Evolutionary conservation across 2,329 filamentous ascomycete species (phyloP), one percentile per base, ranked within the genome.

Genomic region (Stylonectria norvegica): DNA sequence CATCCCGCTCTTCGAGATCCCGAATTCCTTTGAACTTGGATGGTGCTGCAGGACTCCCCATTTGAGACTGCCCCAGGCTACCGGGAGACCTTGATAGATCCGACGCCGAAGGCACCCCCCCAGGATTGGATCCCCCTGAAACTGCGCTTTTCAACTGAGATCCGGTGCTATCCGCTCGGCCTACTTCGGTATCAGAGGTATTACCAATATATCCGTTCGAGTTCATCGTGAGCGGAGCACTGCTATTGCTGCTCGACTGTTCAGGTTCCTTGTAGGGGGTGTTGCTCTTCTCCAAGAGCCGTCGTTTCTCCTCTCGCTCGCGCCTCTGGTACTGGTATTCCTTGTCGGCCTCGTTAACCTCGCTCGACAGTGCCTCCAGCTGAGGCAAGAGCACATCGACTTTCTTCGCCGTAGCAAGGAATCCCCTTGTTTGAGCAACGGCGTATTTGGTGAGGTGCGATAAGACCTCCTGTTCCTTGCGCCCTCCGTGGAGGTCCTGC

Each of bases 401-500:
- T 63, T 85, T 95, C 64, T 90, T 90, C 10, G 91, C 85, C 0
- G 90, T 85, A 1, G 78, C 71, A 37, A 97, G 71, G 58, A 95
- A 97, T 43, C 79, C 83, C 56, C 80, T 84, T 12, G 93, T 88
- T 60, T 98, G 93, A 3, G 85, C 81, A 61, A 95, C 89, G 8
- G 94, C 94, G 62, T 90, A 98, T 60, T 85, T 91, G 2, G 93
- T 98, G 20, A 98, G 74, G 60, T 96, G 87, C 1, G 91, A 97
- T 20, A 98, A 68, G 4, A 98, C 87, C 62, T 98, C 93, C 59
- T 97, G 93, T 57, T 98, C 93, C 63, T 97, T 98, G 48, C 93
- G 84, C n/a, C 93, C 93, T 20, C 93, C 93, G 49, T 97, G 93
- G n/a, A 98, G 75, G 69, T 98, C 93, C 58, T 97, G 91, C 87